Evolutionary conservation across 2,329 filamentous ascomycete species (phyloP), one percentile per base, ranked within the genome.

Genomic region (Ophiocordyceps camponoti-leonardi): DNA sequence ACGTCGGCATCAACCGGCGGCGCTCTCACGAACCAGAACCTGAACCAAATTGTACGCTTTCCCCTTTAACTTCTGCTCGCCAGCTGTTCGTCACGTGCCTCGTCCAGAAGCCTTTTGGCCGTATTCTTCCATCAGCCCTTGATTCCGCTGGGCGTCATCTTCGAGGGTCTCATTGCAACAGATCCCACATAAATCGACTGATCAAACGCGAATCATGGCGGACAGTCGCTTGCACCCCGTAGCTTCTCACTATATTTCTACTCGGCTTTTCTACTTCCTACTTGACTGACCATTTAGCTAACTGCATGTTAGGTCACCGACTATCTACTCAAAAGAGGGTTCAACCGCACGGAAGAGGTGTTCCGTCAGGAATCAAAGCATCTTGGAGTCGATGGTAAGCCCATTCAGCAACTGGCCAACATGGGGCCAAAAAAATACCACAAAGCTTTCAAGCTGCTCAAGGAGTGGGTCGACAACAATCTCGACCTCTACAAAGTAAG

Each of bases 281-380:
- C 5, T 42, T 30, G 5, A 11, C 41, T n/a, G 20, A 4, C 41
- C 18, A n/a, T 22, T 39, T 12, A n/a, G 20, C 33, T 19, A 20
- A 11, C n/a, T 22, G 12, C 13, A 6, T 6, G 6, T 11, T 37
- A 79, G 75, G 75, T 98, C 4, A 88, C 94, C 10, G 92, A 98
- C 55, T 98, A 98, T 61, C 72, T 98, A 1, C 77, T 87, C 2
- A 98, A 98, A 62, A 88, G 95, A 53, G 92, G 92, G 0, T 98
- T 95, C 63, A 87, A 81, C 45, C 76, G 83, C 22, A 96, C 92
- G 1, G 92, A 98, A 62, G 85, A 90, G 19, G 85, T 92, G 59
- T 84, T 98, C 45, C 79, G 92, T 41, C 83, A 86, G 61, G 92
- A 98, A 62, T 94, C 88, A 1, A 80, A 84, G 22, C 80, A 87